Evolutionary conservation across 495 filamentous ascomycete species (phyloP).

Genomic region (Aspergillus biplanus): DNA sequence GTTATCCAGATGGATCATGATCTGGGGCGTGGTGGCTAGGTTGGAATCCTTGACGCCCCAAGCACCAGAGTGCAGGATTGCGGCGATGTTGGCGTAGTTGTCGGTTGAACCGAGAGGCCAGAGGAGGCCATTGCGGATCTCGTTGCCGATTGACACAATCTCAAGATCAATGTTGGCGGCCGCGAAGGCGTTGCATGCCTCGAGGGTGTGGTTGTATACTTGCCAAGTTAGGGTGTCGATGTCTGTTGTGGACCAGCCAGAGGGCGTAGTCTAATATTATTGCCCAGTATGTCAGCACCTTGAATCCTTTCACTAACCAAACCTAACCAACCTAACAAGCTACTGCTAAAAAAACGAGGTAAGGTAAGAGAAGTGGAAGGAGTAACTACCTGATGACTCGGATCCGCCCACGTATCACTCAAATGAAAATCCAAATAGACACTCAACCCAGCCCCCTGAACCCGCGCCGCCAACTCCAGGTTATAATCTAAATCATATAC

Average conservation of each 20-base stretch:
- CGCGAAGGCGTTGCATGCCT: slow-evolving; percentile 62
- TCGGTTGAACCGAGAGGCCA: slow-evolving; percentile 61
- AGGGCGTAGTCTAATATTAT: slow-evolving; percentile 56
- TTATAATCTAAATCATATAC: slow-evolving; percentile 73
- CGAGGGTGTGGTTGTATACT: slow-evolving; percentile 68
- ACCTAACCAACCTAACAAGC: not conserved
- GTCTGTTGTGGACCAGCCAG: slow-evolving; percentile 61
- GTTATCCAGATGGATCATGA: slow-evolving; percentile 72
- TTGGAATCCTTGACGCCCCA: slow-evolving; percentile 64
- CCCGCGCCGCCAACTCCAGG: slow-evolving; percentile 64
- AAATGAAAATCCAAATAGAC: slow-evolving; percentile 75
- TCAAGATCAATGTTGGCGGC: slow-evolving; percentile 55
- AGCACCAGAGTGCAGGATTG: slow-evolving; percentile 63
- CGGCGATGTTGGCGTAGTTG: slow-evolving; percentile 61
- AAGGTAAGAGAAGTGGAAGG: not conserved
- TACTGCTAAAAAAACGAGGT: too few relatives aligned
- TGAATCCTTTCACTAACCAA: slow-evolving; percentile 2
- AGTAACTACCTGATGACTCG: slow-evolving; percentile 42
- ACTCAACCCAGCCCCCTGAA: slow-evolving; percentile 63
- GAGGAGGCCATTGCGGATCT: slow-evolving; percentile 65
- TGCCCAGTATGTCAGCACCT: not conserved
- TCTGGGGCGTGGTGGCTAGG: slow-evolving; percentile 58
- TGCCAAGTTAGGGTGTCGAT: slow-evolving; percentile 61
- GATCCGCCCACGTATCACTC: slow-evolving; percentile 67
- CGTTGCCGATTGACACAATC: slow-evolving; percentile 72